Base-by-base conservation (phyloP, 2,329 filamentous ascomycete species). In the Emericellopsis atlantica region DNA sequence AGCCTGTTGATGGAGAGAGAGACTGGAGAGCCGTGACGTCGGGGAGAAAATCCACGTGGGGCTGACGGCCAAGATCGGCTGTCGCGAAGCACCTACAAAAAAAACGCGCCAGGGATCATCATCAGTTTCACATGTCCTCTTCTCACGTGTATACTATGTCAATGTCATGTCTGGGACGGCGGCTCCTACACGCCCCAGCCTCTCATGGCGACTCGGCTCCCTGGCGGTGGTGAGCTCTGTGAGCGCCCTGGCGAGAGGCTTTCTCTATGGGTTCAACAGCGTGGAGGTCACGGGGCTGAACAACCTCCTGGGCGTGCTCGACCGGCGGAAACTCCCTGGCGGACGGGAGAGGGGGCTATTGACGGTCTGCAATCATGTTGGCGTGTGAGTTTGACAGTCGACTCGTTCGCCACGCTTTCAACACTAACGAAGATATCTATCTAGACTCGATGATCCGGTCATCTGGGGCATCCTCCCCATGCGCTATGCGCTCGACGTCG, bases 381-480 rank as follows among this genome's bases (percentile, higher is more conserved):
- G 56, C 16, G 61, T 65, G 62, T 65, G 56, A 45, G 54, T 47
- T 43, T 38, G 47, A 32, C 18, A 21, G 18, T 21, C 18, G 18
- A 21, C 18, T 21, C 18, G 18, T 21, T 37, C 16, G 10, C 22
- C n/a, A 37, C 22, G 16, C 39, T 23, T 26, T 21, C 14, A 16
- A 14, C 31, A 44, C 43, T 42, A 16, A 39, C 24, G 16, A 26
- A 39, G 50, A 48, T 11, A n/a, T 18, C 12, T 11, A n/a, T 18
- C 12, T 36, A 95, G 90, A 44, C 66, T 96, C 51, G 92, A 98
- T 62, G 92, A 98, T 64, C 92, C 92, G 22, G 64, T 96, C 44
- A 79, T 95, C 50, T 98, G 90, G 90, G 92, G 90, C 15, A 76
- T 87, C 31, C 66, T 98, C 4, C 92, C 92, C 1, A 59, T 85